Conservation (phyloP, 768 basidiomycete genomes). For the Rhodosporidiobolus odoratus region DNA sequence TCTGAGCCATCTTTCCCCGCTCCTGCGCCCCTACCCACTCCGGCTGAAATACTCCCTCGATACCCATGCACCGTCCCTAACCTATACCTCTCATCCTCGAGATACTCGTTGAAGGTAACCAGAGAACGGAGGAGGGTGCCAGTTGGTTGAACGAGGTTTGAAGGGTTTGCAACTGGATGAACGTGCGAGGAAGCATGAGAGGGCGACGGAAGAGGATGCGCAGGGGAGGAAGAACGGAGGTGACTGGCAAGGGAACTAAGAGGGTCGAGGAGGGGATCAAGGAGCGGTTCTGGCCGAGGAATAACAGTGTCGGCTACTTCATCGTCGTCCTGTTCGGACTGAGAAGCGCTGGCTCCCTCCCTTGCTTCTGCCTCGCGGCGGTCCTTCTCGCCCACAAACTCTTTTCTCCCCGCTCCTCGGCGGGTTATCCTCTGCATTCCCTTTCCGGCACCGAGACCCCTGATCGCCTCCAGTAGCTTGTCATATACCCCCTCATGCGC, state of each 20-base stretch:
- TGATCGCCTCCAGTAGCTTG: neutral
- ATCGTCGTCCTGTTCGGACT: neutral
- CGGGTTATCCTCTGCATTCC: slow-evolving; percentile 6
- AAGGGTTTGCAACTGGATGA: slow-evolving; percentile 7
- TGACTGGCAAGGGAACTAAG: too few species aligned
- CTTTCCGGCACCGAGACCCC: too few species aligned
- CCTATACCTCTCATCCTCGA: slow-evolving; percentile 25
- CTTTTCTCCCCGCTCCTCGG: neutral
- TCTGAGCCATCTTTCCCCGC: neutral
- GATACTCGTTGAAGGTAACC: slow-evolving; percentile 30
- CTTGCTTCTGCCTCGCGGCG: neutral
- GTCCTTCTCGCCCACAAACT: neutral
- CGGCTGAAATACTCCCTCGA: neutral
- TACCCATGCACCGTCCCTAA: slow-evolving; percentile 14
- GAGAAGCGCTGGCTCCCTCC: neutral
- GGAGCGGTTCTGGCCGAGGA: slow-evolving; percentile 1
- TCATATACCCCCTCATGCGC: slow-evolving; percentile 1
- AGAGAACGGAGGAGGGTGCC: slow-evolving; percentile 27
- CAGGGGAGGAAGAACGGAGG: slow-evolving; percentile 3
- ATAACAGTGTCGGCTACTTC: neutral
- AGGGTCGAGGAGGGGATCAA: slow-evolving; percentile 7
- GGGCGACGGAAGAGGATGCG: neutral
- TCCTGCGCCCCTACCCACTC: neutral
- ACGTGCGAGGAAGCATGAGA: neutral
- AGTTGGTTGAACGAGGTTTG: slow-evolving; percentile 31